These are phyloP conservation scores for Pyrenophora tritici-repentis DNA, from an alignment of 2,329 filamentous ascomycete genomes.

Conservation along the genomic window DNA sequence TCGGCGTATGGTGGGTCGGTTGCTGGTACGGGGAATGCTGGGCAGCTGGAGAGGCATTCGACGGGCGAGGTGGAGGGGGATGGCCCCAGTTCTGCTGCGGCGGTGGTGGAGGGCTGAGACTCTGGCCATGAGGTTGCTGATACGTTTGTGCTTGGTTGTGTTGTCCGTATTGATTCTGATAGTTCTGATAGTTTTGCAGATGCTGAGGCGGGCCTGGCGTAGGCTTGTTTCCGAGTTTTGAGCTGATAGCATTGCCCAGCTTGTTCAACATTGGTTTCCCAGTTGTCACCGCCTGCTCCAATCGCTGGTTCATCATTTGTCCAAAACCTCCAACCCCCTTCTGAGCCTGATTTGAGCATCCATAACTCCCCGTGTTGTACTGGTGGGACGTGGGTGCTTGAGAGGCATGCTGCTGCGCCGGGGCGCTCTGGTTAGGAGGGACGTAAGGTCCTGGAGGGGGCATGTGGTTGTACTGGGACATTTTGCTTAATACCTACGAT, in stretches of 20 bases:
- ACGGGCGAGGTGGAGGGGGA: constrained; percentile 18
- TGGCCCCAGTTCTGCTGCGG: constrained; percentile 24
- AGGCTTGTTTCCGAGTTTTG: constrained; percentile 38
- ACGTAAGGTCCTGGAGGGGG: constrained; percentile 37
- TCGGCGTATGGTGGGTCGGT: constrained; percentile 28
- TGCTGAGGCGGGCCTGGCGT: constrained; percentile 33
- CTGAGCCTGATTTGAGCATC: constrained; percentile 18
- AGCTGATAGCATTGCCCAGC: constrained; percentile 44
- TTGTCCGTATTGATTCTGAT: constrained; percentile 36
- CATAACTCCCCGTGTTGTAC: constrained; percentile 20
- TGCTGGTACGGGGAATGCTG: constrained; percentile 37
- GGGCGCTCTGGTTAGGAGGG: constrained; percentile 26
- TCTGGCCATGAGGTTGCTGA: constrained; percentile 21
- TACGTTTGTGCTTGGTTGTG: constrained; percentile 23
- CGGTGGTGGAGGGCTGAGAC: constrained; percentile 22
- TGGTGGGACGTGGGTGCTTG: constrained; percentile 25
- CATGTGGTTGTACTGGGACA: constrained; percentile 42
- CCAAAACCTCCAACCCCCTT: constrained; percentile 34
- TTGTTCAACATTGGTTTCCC: constrained; percentile 46
- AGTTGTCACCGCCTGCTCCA: constrained; percentile 34
- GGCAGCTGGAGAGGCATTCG: constrained; percentile 24
- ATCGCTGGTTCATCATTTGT: constrained; percentile 39
- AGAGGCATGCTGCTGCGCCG: constrained; percentile 26
- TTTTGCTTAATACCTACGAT: constrained; percentile 6
- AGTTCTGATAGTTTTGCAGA: constrained; percentile 39